phyloP scores from a whole-genome alignment of 2,329 filamentous ascomycete genomes.

The Penicillium capsulatum region DNA sequence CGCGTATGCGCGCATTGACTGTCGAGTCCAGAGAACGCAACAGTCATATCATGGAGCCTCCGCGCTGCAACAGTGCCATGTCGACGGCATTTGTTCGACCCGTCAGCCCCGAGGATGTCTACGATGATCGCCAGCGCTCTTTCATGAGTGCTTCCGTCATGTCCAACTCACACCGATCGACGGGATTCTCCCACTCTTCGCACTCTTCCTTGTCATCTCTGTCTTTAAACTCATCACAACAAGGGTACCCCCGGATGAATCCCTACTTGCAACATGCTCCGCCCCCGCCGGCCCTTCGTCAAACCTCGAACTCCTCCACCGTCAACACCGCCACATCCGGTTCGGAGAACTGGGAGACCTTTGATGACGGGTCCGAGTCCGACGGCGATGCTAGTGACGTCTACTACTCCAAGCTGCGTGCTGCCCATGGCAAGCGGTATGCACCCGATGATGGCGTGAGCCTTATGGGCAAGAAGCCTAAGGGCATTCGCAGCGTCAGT shows the following conservation, averaged over 20 bases:
- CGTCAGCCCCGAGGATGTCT: slow-evolving; percentile 73
- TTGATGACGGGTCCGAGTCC: slow-evolving; percentile 74
- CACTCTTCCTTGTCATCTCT: slow-evolving; percentile 41
- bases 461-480: slow-evolving; percentile 41
- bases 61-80: slow-evolving; percentile 52
- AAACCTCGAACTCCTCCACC: slow-evolving; percentile 68
- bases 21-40: slow-evolving; percentile 46
- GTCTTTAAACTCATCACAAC: slow-evolving; percentile 32
- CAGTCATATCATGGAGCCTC: slow-evolving; percentile 35
- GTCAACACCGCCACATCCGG: slow-evolving; percentile 66
- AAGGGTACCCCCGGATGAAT: slow-evolving; percentile 33
- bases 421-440: slow-evolving; percentile 63
- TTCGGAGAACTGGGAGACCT: slow-evolving; percentile 97
- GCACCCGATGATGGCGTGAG: slow-evolving; percentile 37
- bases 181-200: slow-evolving; percentile 39
- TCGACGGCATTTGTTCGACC: slow-evolving; percentile 53
- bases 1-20: slow-evolving; percentile 85
- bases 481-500: slow-evolving; percentile 47
- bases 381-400: slow-evolving; percentile 71
- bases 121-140: slow-evolving; percentile 62
- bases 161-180: slow-evolving; percentile 34
- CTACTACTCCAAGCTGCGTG: slow-evolving; percentile 74
- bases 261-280: slow-evolving; percentile 35
- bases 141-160: slow-evolving; percentile 45
- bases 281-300: slow-evolving; percentile 51